Evolutionary conservation across 2,329 filamentous ascomycete species (phyloP), one percentile per base, ranked within the genome.

Genomic region (Monosporascus sp.): DNA sequence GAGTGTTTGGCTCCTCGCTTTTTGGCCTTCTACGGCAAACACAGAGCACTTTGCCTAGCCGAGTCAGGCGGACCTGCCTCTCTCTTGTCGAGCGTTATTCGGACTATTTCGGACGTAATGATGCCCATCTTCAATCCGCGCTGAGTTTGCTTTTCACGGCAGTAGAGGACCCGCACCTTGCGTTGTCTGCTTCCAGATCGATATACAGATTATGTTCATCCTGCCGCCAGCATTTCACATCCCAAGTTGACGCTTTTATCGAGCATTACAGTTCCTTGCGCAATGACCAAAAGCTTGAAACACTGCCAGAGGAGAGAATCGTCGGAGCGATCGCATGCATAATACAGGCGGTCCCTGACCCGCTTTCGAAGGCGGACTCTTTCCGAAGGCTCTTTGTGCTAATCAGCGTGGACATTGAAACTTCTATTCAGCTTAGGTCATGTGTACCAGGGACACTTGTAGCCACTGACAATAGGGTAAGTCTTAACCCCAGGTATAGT

Each of bases 191-290:
- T 3, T 88, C 89, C 2, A 87, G 84, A 62, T 88, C 89, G 0
- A 92, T 95, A 37, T 76, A 81, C 34, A 82, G 81, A 6, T 78
- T 94, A 1, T 93, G 89, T 65, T 89, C 84, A 0, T 88, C 88
- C 31, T 94, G 89, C 58, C 81, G 89, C 38, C 75, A 75, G 25
- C 80, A 84, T 49, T 73, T 95, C n/a, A 82, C 84, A 5, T 71
- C 79, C 1, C 85, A 93, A 62, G 77, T 87, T 3, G 73, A 75
- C 48, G 81, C 82, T 1, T 92, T 95, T 62, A 72, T 94, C 45
- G 75, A 80, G 31, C 85, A 91, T 63, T 93, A 91, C 65, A 74
- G 81, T 53, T 74, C 76, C n/a, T 80, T 92, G 49, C 74, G 81
- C n/a, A 70, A 70, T 22, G 76, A 76, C 49, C 72, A 73, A n/a